Percentiles rank a stretch among this genome's conserved stretches.
Evolutionary conservation across 768 basidiomycete species (phyloP).

Genomic region (Tulasnella sp.): DNA sequence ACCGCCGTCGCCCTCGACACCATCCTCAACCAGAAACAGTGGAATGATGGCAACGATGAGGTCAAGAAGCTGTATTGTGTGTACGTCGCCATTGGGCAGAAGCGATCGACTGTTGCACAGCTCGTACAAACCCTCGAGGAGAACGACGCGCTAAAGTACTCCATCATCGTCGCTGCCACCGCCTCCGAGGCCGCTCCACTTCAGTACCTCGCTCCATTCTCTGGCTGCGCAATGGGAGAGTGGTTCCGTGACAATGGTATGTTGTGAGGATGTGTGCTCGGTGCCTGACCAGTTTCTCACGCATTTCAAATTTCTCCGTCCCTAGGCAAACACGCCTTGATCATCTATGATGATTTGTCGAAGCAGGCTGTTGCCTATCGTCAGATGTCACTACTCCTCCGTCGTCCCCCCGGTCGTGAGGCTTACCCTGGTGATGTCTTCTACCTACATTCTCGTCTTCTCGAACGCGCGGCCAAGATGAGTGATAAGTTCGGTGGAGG

Average conservation of each 20-base stretch:
- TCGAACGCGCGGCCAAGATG: constrained; percentile 99
- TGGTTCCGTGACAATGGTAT: constrained; percentile 85
- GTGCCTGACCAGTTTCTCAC: not conserved
- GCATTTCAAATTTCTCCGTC: not conserved
- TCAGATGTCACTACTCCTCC: constrained; percentile 99
- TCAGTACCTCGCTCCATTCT: constrained; percentile 99
- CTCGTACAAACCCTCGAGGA: constrained; percentile 99
- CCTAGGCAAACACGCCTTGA: constrained; percentile 90
- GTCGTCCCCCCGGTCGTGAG: constrained; percentile 99
- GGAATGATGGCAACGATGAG: constrained; percentile 98
- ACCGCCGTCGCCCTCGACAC: constrained; percentile 99
- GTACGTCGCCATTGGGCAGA: constrained; percentile 98
- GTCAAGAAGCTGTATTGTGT: constrained; percentile 99
- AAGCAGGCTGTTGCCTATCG: constrained; percentile 99
- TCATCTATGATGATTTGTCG: constrained; percentile 99
- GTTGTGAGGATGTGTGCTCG: not conserved
- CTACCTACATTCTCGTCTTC: constrained; percentile 99
- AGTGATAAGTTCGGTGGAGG: constrained; percentile 98
- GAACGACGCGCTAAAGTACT: constrained; percentile 99
- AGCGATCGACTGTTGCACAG: constrained; percentile 98
- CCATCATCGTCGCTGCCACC: constrained; percentile 98
- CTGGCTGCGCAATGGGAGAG: constrained; percentile 99
- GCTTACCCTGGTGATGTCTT: constrained; percentile 99
- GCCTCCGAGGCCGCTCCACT: constrained; percentile 98
- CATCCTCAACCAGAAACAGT: constrained; percentile 99